Base-by-base conservation (phyloP, 352 stramenopile species). In the Globisporangium iwayamae region DNA sequence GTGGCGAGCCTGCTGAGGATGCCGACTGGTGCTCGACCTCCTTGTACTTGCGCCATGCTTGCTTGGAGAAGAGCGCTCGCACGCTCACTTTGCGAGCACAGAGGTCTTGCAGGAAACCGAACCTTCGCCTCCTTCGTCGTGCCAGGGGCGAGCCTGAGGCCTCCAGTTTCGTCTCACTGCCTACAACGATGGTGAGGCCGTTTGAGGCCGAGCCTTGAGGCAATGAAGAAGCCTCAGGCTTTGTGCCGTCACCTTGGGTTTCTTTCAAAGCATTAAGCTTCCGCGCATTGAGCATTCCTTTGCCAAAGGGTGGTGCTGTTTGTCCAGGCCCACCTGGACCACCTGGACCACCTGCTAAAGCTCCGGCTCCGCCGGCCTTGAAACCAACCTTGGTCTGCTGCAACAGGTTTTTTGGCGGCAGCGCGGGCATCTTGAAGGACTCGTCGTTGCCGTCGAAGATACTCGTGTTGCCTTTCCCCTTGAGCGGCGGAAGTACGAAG, bases 401-500 rank as follows among this genome's bases (percentile, higher is more conserved):
- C 28, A 79, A 41, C 5, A 79, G 56, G 28, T 60, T 77, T 43
- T 89, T 92, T 13, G 83, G 71, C 0, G 85, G 85, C 8, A 94
- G 61, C 7, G 82, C 65, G 0, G 85, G 83, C 85, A 94, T 92
- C 65, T 91, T 94, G 48, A 94, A 93, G 2, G 70, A 90, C 20
- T 90, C 77, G 2, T 88, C 79, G 11, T 68, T 70, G 50, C 67
- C 69, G 30, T 90, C 79, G 34, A 77, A 90, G 38, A 87, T 75
- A 22, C 70, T 79, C 32, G 76, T 87, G 20, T 67, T 80, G 30
- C 75, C 80, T 65, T 79, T 79, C 0, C 77, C 81, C 62, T 87
- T 88, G 1, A 94, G 72, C 28, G 86, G 81, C 20, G 86, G 86
- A 5, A 94, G 67, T 16, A 93, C 86, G 66, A 94, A 94, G 1